A percentile compares a stretch with the other conserved stretches of the same genome.
phyloP scores from a whole-genome alignment of 331 rosid genomes.

The Quercus phellos region DNA sequence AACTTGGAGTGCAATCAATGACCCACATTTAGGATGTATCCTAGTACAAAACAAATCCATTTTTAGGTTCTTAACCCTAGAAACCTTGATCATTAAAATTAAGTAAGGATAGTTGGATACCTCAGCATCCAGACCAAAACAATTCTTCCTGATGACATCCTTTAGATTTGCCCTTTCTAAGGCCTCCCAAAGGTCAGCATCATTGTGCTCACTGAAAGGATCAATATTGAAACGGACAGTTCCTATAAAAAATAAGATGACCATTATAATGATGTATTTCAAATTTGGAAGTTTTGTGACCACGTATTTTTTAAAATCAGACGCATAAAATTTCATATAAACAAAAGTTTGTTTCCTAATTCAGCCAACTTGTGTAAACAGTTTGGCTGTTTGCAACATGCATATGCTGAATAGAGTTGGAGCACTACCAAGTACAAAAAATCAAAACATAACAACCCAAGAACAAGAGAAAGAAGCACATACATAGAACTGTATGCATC shows the following conservation, averaged over 20 bases:
- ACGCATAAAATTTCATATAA: background rate
- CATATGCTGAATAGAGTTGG: background rate
- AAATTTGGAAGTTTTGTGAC: background rate
- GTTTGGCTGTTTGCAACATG: background rate
- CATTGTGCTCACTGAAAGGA: slow-evolving; percentile 76
- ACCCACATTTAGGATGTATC: background rate
- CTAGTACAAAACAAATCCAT: background rate
- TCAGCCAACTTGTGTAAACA: background rate
- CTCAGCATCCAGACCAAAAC: slow-evolving; percentile 80
- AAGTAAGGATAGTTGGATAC: slow-evolving; percentile 29
- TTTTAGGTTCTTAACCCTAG: background rate
- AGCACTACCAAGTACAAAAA: background rate
- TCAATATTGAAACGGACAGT: slow-evolving; percentile 87
- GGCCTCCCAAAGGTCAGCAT: slow-evolving; percentile 86
- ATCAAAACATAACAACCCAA: background rate
- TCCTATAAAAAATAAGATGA: slow-evolving; percentile 34
- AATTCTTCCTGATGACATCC: slow-evolving; percentile 58
- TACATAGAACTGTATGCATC: background rate
- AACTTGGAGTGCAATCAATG: background rate
- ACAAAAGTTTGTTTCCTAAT: background rate
- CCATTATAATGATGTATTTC: background rate
- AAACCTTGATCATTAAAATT: slow-evolving; percentile 2
- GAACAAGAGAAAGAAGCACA: background rate
- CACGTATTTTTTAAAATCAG: background rate
- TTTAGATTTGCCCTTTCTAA: slow-evolving; percentile 82